A percentile compares a stretch with the other conserved stretches of the same genome.
Evolutionary conservation across 345 rosid genomes (phyloP).

Genomic region (Dimocarpus longan): DNA sequence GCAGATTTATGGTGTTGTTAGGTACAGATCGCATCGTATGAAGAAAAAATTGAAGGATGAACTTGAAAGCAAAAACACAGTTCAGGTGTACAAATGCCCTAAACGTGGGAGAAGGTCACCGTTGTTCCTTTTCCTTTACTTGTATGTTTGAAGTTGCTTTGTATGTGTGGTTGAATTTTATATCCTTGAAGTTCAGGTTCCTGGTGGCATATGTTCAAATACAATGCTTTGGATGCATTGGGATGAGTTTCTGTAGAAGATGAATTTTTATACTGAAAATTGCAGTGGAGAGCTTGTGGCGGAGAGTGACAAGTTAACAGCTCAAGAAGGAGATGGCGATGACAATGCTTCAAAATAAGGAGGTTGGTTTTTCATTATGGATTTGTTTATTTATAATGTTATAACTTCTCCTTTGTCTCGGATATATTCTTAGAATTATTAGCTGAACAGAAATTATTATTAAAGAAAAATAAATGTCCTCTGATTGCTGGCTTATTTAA

Average conservation of each 20-base stretch:
- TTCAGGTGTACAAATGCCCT: constrained; percentile 90
- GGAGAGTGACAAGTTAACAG: constrained; percentile 81
- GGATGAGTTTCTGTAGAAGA: constrained; percentile 64
- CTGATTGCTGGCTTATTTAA: constrained; percentile 2
- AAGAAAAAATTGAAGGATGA: constrained; percentile 83
- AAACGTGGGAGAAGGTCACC: constrained; percentile 75
- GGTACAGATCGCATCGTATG: constrained; percentile 70
- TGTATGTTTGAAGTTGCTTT: background rate
- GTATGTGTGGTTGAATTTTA: background rate
- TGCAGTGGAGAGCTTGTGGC: constrained; percentile 90
- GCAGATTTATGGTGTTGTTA: constrained; percentile 81
- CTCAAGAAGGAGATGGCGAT: constrained; percentile 92
- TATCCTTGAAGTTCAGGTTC: constrained; percentile 13
- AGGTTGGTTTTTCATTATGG: constrained; percentile 40
- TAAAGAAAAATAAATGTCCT: background rate
- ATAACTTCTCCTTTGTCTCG: background rate
- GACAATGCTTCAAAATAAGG: constrained; percentile 81
- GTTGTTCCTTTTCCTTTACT: constrained; percentile 7
- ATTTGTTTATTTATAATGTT: background rate
- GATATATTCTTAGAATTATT: constrained; percentile 1
- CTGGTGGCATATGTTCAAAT: constrained; percentile 45
- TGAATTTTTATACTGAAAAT: constrained; percentile 80
- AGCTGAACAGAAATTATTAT: background rate
- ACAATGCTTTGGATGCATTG: constrained; percentile 83
- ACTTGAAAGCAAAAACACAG: constrained; percentile 56